phyloP scores from a whole-genome alignment of 768 basidiomycete genomes.

The Tulasnella sp. region DNA sequence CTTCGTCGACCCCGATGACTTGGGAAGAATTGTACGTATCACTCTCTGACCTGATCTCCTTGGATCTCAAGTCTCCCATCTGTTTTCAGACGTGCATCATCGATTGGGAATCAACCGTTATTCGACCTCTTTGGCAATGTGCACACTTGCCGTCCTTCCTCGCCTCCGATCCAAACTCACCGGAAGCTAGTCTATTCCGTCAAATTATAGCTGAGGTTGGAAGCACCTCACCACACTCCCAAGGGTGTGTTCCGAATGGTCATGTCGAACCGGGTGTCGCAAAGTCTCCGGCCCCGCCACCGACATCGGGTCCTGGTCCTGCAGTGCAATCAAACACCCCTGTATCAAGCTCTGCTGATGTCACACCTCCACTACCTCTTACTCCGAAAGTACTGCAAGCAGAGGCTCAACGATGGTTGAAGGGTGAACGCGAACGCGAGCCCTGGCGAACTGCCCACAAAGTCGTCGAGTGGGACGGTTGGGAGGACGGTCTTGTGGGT shows the following conservation, averaged over 20 bases:
- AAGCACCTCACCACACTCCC: not conserved
- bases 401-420: constrained; percentile 47
- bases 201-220: constrained; percentile 6
- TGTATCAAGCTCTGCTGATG: constrained; percentile 21
- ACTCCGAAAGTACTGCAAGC: not conserved
- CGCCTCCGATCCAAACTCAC: constrained; percentile 35
- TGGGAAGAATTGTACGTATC: constrained; percentile 53
- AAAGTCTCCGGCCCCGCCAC: not conserved
- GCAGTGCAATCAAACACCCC: no score
- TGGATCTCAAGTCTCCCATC: not conserved
- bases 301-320: not conserved
- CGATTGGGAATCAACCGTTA: constrained; percentile 87
- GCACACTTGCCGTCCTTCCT: constrained; percentile 73
- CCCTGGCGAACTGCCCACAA: constrained; percentile 66
- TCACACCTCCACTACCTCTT: constrained; percentile 13
- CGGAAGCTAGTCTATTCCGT: constrained; percentile 12
- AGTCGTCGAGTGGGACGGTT: constrained; percentile 79
- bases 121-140: constrained; percentile 71
- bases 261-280: constrained; percentile 11
- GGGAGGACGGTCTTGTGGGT: constrained; percentile 74
- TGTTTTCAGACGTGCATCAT: constrained; percentile 62
- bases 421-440: constrained; percentile 52
- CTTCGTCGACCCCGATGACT: constrained; percentile 61
- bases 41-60: constrained; percentile 11
- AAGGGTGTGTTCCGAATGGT: constrained; percentile 21